Percentiles rank a stretch among this genome's conserved stretches.
These are phyloP conservation scores for Populus hybrid DNA, from an alignment of 441 rosid species.

Conservation along the genomic window DNA sequence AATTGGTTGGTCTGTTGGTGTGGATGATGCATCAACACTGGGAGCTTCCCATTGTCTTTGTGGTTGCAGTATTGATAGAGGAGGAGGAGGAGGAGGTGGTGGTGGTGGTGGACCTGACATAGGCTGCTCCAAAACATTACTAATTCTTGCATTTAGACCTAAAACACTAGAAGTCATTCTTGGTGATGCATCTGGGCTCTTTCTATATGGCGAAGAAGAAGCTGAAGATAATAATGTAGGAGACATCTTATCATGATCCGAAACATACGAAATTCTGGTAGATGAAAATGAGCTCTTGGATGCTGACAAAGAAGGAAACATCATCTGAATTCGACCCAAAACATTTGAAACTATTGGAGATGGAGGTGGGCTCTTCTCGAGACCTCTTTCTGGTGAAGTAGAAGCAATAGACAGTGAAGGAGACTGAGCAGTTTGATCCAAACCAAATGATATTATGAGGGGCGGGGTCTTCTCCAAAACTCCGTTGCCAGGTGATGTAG, in stretches of 20 bases:
- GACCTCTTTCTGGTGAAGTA: slow-evolving; percentile 32
- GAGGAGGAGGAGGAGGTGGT: slow-evolving; percentile 3
- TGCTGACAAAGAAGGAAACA: slow-evolving; percentile 34
- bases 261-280: slow-evolving; percentile 13
- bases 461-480: neutral
- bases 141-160: slow-evolving; percentile 30
- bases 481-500: neutral
- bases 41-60: slow-evolving; percentile 38
- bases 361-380: slow-evolving; percentile 12
- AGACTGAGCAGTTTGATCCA: slow-evolving; percentile 26
- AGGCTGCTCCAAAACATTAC: slow-evolving; percentile 29
- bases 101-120: slow-evolving; percentile 25
- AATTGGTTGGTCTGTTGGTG: slow-evolving; percentile 37
- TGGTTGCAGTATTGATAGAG: slow-evolving; percentile 34
- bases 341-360: slow-evolving; percentile 19
- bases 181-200: slow-evolving; percentile 36
- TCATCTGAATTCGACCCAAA: slow-evolving; percentile 14
- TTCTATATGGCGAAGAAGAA: slow-evolving; percentile 29
- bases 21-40: slow-evolving; percentile 18
- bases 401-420: slow-evolving; percentile 38
- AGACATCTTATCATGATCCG: slow-evolving; percentile 16
- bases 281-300: slow-evolving; percentile 32
- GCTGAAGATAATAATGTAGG: slow-evolving; percentile 19
- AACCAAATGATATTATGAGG: neutral
- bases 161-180: slow-evolving; percentile 22